phyloP scores from a whole-genome alignment of 768 basidiomycete species.

The Phylloporus arenicola region DNA sequence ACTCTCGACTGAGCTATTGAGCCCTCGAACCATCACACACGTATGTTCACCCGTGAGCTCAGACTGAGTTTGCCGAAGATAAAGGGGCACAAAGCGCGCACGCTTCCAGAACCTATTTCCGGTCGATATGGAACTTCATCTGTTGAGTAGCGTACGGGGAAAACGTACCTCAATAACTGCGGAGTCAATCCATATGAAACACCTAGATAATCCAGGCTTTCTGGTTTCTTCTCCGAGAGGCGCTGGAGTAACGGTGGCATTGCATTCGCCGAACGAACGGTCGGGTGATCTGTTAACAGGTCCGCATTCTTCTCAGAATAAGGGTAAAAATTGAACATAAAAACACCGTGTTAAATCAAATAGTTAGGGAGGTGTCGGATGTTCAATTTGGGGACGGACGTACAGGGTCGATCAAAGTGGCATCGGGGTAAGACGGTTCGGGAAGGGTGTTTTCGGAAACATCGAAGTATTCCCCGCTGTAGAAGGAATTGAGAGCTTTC shows the following conservation, averaged over 20 bases:
- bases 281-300: constrained; percentile 75
- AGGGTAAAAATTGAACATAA: background rate
- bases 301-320: constrained; percentile 35
- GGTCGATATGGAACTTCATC: background rate
- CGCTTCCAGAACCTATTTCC: constrained; percentile 86
- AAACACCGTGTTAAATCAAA: background rate
- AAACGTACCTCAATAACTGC: constrained; percentile 61
- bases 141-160: no score
- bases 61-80: constrained; percentile 88
- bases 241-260: constrained; percentile 95
- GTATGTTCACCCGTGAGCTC: constrained; percentile 96
- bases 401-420: constrained; percentile 44
- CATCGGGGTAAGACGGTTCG: constrained; percentile 59
- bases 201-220: constrained; percentile 87
- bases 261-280: constrained; percentile 60
- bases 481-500: constrained; percentile 82
- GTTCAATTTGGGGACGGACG: constrained; percentile 4
- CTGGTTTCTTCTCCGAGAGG: constrained; percentile 84
- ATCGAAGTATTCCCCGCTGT: constrained; percentile 88
- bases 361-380: background rate
- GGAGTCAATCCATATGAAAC: constrained; percentile 94
- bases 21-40: constrained; percentile 88
- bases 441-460: constrained; percentile 56
- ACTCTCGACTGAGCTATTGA: constrained; percentile 58
- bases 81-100: constrained; percentile 84